Conservation (phyloP, 768 basidiomycete genomes). For the Dictyophora rubrovolvata region DNA sequence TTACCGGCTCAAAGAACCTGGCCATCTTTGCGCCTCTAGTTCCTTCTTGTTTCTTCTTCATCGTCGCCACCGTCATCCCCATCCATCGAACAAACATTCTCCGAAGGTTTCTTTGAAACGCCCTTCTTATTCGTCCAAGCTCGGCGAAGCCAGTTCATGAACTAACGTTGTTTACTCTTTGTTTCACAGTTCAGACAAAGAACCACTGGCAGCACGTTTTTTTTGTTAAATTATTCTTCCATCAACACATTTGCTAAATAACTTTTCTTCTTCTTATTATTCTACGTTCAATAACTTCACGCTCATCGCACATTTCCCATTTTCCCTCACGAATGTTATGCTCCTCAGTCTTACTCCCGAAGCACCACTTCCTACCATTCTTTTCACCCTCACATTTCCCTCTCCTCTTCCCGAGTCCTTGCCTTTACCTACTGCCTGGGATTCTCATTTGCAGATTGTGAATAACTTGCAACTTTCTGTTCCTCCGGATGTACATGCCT, state of each 20-base stretch:
- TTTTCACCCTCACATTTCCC: constrained; percentile 48
- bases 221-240: no score
- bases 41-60: neutral
- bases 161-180: no score
- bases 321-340: constrained; percentile 28
- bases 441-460: constrained; percentile 40
- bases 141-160: neutral
- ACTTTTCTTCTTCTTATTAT: neutral
- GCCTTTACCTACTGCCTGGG: constrained; percentile 43
- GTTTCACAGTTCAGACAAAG: no score
- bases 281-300: constrained; percentile 1
- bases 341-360: constrained; percentile 43
- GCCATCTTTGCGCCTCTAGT: neutral
- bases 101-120: no score
- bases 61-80: neutral
- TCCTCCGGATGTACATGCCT: constrained; percentile 41
- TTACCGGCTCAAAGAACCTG: no score
- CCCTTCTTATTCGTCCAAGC: neutral
- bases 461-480: constrained; percentile 42
- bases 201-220: no score
- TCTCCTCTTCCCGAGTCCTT: constrained; percentile 29
- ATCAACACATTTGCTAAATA: no score
- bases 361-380: constrained; percentile 39
- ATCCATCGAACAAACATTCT: no score
- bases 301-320: neutral